A percentile compares a stretch with the other conserved stretches of the same genome.
These are phyloP conservation scores for Casaregolazyma lundiana DNA, from an alignment of 1,139 yeast genomes.

Conservation along the genomic window DNA sequence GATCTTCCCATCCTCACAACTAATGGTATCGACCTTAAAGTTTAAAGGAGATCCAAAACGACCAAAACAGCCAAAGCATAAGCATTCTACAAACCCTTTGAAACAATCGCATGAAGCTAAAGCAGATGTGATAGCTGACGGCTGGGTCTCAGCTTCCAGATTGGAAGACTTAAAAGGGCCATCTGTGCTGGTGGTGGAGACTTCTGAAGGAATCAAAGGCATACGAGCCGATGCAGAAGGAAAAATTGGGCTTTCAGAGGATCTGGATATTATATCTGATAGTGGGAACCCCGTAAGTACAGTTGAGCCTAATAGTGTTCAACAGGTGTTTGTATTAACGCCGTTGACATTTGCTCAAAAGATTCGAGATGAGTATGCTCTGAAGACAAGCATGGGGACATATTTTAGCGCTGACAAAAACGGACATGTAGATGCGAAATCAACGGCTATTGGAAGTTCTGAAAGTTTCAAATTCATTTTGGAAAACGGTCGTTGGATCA, in stretches of 20 bases:
- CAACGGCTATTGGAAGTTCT: slow-evolving; percentile 38
- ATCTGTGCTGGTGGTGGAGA: slow-evolving; percentile 24
- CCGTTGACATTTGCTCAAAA: slow-evolving; percentile 24
- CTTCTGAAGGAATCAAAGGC: slow-evolving; percentile 19
- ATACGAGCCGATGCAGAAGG: slow-evolving; percentile 25
- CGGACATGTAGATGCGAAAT: slow-evolving; percentile 28
- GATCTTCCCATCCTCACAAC: not conserved
- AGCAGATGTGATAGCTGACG: slow-evolving; percentile 21
- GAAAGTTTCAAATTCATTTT: slow-evolving; percentile 33
- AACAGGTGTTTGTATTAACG: slow-evolving; percentile 38
- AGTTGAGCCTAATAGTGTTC: slow-evolving; percentile 35
- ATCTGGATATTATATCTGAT: slow-evolving; percentile 22
- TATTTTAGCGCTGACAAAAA: slow-evolving; percentile 31
- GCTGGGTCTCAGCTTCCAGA: slow-evolving; percentile 38
- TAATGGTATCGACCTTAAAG: slow-evolving; percentile 42
- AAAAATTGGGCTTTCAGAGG: slow-evolving; percentile 22
- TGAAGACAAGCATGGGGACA: slow-evolving; percentile 33
- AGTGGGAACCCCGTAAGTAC: slow-evolving; percentile 21
- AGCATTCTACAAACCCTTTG: slow-evolving; percentile 10
- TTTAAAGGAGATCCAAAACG: slow-evolving; percentile 41
- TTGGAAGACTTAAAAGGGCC: slow-evolving; percentile 39
- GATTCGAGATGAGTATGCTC: slow-evolving; percentile 24
- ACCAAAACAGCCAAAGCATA: slow-evolving; percentile 27
- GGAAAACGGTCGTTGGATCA: slow-evolving; percentile 23
- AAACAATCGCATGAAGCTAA: slow-evolving; percentile 10